phyloP scores from a whole-genome alignment of 192 early-diverging fungal genomes.

The Phycomyces blakesleeanus region DNA sequence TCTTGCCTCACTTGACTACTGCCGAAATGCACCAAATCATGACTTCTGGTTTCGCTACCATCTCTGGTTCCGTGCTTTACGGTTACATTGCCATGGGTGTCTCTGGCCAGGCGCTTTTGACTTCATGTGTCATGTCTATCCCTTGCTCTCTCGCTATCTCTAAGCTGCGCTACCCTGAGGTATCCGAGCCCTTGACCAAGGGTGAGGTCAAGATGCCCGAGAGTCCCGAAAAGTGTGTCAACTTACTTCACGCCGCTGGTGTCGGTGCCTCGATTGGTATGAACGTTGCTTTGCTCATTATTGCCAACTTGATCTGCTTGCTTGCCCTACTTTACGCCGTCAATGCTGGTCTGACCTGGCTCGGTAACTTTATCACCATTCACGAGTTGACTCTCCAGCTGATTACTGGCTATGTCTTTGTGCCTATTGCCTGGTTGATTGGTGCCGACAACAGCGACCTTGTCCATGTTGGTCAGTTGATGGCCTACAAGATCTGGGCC shows the following conservation, averaged over 20 bases:
- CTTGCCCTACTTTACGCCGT: slow-evolving; percentile 64
- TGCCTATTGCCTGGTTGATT: slow-evolving; percentile 63
- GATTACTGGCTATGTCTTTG: slow-evolving; percentile 75
- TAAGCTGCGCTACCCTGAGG: slow-evolving; percentile 86
- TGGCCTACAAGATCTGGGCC: slow-evolving; percentile 69
- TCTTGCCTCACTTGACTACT: slow-evolving; percentile 76
- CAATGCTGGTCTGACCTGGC: slow-evolving; percentile 70
- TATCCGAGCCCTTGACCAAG: slow-evolving; percentile 72
- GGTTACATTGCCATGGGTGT: slow-evolving; percentile 74
- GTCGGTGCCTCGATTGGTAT: slow-evolving; percentile 83
- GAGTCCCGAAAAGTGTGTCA: slow-evolving; percentile 58
- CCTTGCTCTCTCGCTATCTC: slow-evolving; percentile 78
- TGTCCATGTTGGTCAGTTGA: slow-evolving; percentile 59
- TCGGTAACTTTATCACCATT: slow-evolving; percentile 62
- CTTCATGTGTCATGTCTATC: slow-evolving; percentile 88
- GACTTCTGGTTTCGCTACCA: slow-evolving; percentile 88
- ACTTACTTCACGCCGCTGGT: slow-evolving; percentile 75
- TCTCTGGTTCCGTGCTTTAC: slow-evolving; percentile 77
- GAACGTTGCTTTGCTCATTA: slow-evolving; percentile 69
- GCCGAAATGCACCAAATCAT: slow-evolving; percentile 86
- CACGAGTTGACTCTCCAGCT: slow-evolving; percentile 59
- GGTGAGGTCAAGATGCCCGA: slow-evolving; percentile 60
- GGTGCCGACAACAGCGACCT: slow-evolving; percentile 40
- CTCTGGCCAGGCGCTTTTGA: slow-evolving; percentile 62
- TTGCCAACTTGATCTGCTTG: slow-evolving; percentile 72